A percentile compares a stretch with the other conserved stretches of the same genome.
These are phyloP conservation scores for Pyrus betulifolia DNA, from an alignment of 306 rosid genomes.

Conservation along the genomic window DNA sequence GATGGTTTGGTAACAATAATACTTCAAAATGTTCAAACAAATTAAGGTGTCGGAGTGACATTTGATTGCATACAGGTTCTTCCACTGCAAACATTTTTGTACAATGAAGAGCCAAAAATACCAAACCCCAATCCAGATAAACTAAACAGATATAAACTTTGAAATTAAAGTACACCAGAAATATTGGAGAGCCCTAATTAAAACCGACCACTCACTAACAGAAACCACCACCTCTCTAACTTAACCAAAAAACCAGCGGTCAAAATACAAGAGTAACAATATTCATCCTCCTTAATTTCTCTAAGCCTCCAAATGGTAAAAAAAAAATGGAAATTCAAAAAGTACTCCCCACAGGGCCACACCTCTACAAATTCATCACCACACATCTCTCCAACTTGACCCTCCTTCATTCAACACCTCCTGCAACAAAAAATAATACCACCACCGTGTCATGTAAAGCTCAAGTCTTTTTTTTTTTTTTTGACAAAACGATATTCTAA, in stretches of 20 bases:
- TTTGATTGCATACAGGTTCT: constrained; percentile 8
- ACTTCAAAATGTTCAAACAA: neutral
- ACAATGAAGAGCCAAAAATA: constrained; percentile 38
- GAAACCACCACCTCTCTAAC: neutral
- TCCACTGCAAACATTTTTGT: constrained; percentile 43
- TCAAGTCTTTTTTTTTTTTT: neutral
- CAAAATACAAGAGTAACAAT: constrained; percentile 2
- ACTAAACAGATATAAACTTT: neutral
- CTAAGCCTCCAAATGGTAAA: neutral
- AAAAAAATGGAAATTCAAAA: neutral
- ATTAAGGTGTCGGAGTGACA: neutral
- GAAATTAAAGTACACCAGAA: constrained; percentile 1
- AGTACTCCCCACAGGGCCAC: neutral
- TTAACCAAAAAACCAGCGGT: constrained; percentile 10
- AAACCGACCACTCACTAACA: neutral
- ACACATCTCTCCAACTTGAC: constrained; percentile 34
- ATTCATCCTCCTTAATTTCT: neutral
- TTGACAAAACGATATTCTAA: too few species aligned
- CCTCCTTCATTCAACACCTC: constrained; percentile 43
- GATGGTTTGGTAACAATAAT: neutral
- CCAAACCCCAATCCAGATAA: constrained; percentile 9
- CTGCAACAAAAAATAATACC: constrained; percentile 19
- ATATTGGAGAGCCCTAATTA: neutral
- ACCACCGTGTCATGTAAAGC: neutral
- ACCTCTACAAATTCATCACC: constrained; percentile 38